Evolutionary conservation across 305 asterid genomes (phyloP), one percentile per base, ranked within the genome.

Genomic region (Fraxinus ornus): DNA sequence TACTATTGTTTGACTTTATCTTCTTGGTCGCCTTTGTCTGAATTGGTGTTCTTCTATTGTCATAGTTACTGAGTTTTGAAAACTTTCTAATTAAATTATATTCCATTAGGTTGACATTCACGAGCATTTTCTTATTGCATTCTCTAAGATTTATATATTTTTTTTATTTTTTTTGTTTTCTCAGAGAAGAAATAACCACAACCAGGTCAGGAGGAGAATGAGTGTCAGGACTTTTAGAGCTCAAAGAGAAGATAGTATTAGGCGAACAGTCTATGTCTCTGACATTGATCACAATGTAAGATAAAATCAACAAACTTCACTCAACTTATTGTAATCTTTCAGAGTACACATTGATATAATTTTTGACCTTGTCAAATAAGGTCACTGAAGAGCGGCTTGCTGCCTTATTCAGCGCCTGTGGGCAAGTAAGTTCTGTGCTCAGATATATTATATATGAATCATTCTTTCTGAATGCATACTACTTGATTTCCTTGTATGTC

Each of bases 221-320:
- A 90, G 89, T 79, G 90, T 91, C 81, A 88, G 98, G 89, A 86
- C 94, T 86, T 92, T 82, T 78, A 91, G 89, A 88, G 98, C 97
- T 89, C 97, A 94, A 84, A 94, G 97, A 89, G 98, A 95, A 81
- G 97, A 94, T 88, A 93, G 95, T 81, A 91, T 95, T 66, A 89
- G 95, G 90, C 90, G 99, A 84, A 95, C 99, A 81, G 98, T 95
- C 78, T 95, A 95, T 86, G 99, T 95, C 75, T 90, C 99, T 22
- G 99, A 93, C 86, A 89, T 95, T 79, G 97, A 92, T 86, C 95
- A 92, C 85, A 93, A 87, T 88, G 99, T 94, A 87, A 89, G 95
- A 74, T 28, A 70, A 80, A 41, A 52, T 78, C 74, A 64, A 47
- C 39, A 3, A 21, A 73, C 19, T 78, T 79, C 44, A 33, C 77